phyloP scores from a whole-genome alignment of 495 filamentous ascomycete species.

The Acidomyces sp. region DNA sequence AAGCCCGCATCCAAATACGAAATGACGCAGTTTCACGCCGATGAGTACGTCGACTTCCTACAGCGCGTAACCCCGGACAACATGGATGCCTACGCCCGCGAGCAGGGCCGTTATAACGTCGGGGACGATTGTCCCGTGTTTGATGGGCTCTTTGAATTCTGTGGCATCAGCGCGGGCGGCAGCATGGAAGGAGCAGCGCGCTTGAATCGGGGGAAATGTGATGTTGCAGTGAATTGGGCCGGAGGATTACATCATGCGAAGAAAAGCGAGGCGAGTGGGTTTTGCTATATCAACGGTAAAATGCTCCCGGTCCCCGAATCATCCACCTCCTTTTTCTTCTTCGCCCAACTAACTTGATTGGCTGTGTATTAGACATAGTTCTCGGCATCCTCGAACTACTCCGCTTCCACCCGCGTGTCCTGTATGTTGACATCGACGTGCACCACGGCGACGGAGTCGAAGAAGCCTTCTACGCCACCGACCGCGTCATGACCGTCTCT shows the following conservation, averaged over 20 bases:
- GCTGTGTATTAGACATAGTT: constrained; percentile 63
- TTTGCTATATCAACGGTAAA: constrained; percentile 95
- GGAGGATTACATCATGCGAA: constrained; percentile 96
- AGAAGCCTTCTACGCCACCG: constrained; percentile 94
- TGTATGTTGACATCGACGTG: constrained; percentile 98
- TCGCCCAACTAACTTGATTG: constrained; percentile 5
- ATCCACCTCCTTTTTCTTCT: neutral
- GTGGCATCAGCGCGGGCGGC: constrained; percentile 90
- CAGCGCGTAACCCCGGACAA: constrained; percentile 95
- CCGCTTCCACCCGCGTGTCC: constrained; percentile 79
- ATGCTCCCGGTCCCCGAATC: neutral
- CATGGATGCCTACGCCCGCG: constrained; percentile 85
- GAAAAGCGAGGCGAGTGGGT: constrained; percentile 90
- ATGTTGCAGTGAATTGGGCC: constrained; percentile 96
- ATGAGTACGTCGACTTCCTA: constrained; percentile 98
- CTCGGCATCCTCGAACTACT: constrained; percentile 93
- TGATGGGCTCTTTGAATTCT: constrained; percentile 95
- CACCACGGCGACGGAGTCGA: constrained; percentile 98
- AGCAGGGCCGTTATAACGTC: constrained; percentile 95
- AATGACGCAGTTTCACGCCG: constrained; percentile 99
- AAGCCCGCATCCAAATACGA: constrained; percentile 92
- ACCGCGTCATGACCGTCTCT: constrained; percentile 94
- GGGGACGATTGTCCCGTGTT: constrained; percentile 97
- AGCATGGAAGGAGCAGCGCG: constrained; percentile 95
- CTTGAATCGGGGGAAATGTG: constrained; percentile 84